phyloP scores from a whole-genome alignment of 2,329 filamentous ascomycete genomes.

The Malbranchea zuffiana region DNA sequence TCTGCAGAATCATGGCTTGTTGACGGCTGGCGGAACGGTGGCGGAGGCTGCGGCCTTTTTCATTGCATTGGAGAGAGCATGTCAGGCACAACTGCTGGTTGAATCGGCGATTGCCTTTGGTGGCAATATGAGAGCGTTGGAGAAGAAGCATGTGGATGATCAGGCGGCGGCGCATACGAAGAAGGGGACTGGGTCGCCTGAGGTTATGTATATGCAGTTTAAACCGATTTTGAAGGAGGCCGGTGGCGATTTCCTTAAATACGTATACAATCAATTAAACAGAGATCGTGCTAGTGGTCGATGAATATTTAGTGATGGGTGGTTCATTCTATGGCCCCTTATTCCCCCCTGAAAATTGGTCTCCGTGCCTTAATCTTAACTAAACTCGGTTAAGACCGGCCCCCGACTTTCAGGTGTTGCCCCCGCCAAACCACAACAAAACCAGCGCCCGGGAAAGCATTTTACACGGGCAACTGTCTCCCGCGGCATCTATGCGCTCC shows the following conservation, averaged over 20 bases:
- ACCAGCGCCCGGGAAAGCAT: too few relatives aligned
- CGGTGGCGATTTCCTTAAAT: conserved; percentile 1
- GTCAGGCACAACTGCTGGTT: conserved; percentile 55
- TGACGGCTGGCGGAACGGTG: conserved; percentile 56
- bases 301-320: too few relatives aligned
- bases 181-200: conserved; percentile 1
- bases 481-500: too few relatives aligned
- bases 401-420: too few relatives aligned
- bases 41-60: conserved; percentile 64
- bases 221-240: conserved; percentile 3
- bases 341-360: too few relatives aligned
- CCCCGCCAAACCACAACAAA: too few relatives aligned
- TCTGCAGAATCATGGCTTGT: conserved; percentile 29
- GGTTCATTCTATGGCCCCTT: too few relatives aligned
- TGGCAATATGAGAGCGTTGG: neutral
- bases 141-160: neutral
- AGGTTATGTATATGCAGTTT: conserved; percentile 3
- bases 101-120: conserved; percentile 59
- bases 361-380: too few relatives aligned
- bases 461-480: too few relatives aligned
- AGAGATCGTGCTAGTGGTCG: too few relatives aligned
- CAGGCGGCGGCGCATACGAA: neutral
- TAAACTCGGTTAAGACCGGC: too few relatives aligned
- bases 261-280: too few relatives aligned
- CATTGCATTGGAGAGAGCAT: conserved; percentile 56